Evolutionary conservation across 1,284 basidiomycete species (phyloP), one percentile per base, ranked within the genome.

Genomic region (Fomitopsis palustris): DNA sequence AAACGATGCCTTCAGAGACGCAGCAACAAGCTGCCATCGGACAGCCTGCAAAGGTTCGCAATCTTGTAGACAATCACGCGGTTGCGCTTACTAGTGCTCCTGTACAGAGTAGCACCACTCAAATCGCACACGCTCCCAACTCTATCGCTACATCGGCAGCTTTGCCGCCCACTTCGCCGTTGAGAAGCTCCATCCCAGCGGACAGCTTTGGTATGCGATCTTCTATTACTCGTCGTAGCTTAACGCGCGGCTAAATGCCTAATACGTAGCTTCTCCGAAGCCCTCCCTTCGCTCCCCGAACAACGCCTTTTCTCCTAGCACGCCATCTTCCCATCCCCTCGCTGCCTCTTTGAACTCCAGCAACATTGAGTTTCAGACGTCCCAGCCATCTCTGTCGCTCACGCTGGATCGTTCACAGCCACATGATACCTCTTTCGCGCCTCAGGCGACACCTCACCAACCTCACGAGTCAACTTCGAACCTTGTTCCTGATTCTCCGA

Each of bases 191-290:
- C 45, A 47, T 47, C n/a, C 17, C 45, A 16, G 21, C 10, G 5
- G 45, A 27, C 45, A 21, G 23, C 8, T 29, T 47, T 29, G 45
- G 51, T 53, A 25, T 19, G 51, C 23, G 51, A 38, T 21, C 51
- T 53, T 38, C 33, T 52, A 37, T 52, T 31, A 29, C 37, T 53
- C 19, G 23, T 37, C 31, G 33, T 37, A 38, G n/a, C 17, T 53
- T 53, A 53, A 37, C 51, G 45, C 45, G 51, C 33, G 37, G 51
- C 51, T 53, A 53, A 53, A 16, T 47, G 21, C 45, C 25, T 29
- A 29, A 47, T 31, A 47, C 25, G 45, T 29, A 47, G 45, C 45
- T 17, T 21, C 45, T 27, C 45, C 45, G 25, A 47, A 47, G 14
- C 8, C 12, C n/a, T 21, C 25, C 45, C 23, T 27, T 17, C 45